Conservation (phyloP, 495 filamentous ascomycete species). For the Neurospora sp. region DNA sequence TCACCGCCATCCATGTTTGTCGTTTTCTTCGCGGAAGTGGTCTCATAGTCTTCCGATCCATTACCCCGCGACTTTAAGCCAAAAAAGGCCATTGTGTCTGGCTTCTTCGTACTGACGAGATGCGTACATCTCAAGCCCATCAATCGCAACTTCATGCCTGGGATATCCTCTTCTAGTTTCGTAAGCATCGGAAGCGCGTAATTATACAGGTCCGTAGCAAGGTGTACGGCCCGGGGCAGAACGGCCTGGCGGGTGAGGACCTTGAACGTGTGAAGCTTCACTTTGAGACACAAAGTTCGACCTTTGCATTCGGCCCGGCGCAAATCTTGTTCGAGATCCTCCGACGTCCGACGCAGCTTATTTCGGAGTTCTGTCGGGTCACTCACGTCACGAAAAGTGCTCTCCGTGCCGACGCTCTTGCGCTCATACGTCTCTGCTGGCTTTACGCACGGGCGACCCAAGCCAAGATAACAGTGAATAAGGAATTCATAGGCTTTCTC, state of each 20-base stretch:
- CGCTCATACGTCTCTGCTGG: slow-evolving; percentile 85
- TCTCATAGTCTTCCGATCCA: slow-evolving; percentile 1
- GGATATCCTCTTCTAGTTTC: slow-evolving; percentile 80
- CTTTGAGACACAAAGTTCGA: slow-evolving; percentile 79
- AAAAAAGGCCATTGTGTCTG: slow-evolving; percentile 67
- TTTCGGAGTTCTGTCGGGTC: slow-evolving; percentile 57
- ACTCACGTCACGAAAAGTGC: slow-evolving; percentile 76
- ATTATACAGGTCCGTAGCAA: slow-evolving; percentile 74
- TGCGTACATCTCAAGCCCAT: slow-evolving; percentile 86
- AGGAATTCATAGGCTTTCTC: slow-evolving; percentile 87
- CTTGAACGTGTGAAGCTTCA: slow-evolving; percentile 91
- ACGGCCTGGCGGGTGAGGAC: slow-evolving; percentile 75
- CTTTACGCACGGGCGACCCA: slow-evolving; percentile 79
- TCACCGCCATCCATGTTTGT: slow-evolving; percentile 27
- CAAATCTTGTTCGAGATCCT: slow-evolving; percentile 85
- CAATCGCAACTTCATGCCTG: slow-evolving; percentile 68
- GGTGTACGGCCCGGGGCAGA: slow-evolving; percentile 57
- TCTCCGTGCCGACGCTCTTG: slow-evolving; percentile 90
- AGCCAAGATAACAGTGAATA: slow-evolving; percentile 70
- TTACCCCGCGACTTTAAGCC: slow-evolving; percentile 37
- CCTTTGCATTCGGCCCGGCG: slow-evolving; percentile 73
- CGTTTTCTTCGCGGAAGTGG: slow-evolving; percentile 1
- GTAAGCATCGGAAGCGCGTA: slow-evolving; percentile 72
- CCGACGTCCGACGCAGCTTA: slow-evolving; percentile 69
- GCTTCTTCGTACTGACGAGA: slow-evolving; percentile 73